These are phyloP conservation scores for Penicillium hordei DNA, from an alignment of 2,329 filamentous ascomycete species.

Conservation along the genomic window DNA sequence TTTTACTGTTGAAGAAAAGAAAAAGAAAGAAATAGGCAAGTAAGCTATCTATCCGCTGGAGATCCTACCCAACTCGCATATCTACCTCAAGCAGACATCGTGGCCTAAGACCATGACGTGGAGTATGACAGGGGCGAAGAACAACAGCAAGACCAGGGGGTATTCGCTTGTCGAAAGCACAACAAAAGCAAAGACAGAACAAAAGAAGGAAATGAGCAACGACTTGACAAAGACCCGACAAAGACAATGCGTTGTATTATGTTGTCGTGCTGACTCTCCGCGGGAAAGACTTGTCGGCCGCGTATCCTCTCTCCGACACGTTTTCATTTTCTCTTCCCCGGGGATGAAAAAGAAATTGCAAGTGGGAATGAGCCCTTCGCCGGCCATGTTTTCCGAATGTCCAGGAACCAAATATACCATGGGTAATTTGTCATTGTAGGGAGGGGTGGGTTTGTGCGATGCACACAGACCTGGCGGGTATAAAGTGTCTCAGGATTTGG, in stretches of 20 bases:
- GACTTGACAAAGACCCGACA: neutral
- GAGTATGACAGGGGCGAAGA: neutral
- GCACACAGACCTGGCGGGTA: neutral
- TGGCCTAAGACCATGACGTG: neutral
- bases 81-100: neutral
- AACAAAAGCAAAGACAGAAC: neutral
- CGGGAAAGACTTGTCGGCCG: neutral
- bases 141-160: slow-evolving; percentile 15
- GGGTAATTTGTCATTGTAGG: neutral
- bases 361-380: neutral
- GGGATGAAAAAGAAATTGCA: neutral
- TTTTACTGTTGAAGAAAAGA: neutral
- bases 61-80: neutral
- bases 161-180: slow-evolving; percentile 21
- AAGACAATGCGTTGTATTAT: neutral
- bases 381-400: neutral
- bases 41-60: neutral
- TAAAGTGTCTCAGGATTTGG: neutral
- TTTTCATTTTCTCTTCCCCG: neutral
- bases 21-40: neutral
- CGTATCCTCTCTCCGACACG: neutral
- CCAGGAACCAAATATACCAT: neutral
- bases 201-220: neutral
- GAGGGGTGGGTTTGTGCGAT: neutral
- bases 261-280: slow-evolving; percentile 5